Conservation (phyloP, 2,329 filamentous ascomycete genomes). For the Periglandula ipomoeae region DNA sequence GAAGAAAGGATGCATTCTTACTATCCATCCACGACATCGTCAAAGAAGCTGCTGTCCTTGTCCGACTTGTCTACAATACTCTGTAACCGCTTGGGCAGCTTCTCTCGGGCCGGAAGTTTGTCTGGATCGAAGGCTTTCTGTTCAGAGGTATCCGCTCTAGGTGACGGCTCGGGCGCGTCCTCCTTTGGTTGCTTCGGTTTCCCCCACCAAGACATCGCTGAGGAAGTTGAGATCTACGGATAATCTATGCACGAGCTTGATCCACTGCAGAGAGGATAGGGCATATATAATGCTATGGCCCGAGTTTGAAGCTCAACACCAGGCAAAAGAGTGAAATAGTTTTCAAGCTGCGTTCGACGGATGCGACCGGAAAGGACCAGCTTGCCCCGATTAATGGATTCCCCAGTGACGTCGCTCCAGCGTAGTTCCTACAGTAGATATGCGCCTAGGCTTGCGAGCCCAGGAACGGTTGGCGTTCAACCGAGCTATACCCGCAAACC, state of each 20-base stretch:
- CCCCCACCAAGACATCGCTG: conserved; percentile 33
- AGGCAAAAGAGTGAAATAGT: not conserved
- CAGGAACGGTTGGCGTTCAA: not conserved
- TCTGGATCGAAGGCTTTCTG: conserved; percentile 30
- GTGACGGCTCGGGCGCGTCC: conserved; percentile 13
- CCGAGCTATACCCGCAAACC: conserved; percentile 22
- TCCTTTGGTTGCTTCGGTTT: conserved; percentile 25
- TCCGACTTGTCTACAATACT: conserved; percentile 49
- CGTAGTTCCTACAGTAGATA: not conserved
- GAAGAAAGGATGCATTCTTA: conserved; percentile 35
- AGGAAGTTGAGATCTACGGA: not conserved
- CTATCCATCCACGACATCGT: conserved; percentile 71
- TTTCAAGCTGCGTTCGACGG: not conserved
- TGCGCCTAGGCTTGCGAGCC: not conserved
- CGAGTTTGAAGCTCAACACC: too few relatives aligned
- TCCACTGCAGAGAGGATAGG: not conserved
- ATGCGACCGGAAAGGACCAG: not conserved
- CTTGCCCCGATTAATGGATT: not conserved
- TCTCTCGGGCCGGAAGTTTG: conserved; percentile 38
- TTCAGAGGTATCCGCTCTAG: conserved; percentile 8
- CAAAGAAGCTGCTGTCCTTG: conserved; percentile 64
- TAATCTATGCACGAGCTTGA: not conserved
- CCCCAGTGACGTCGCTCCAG: conserved; percentile 1
- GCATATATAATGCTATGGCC: too few relatives aligned
- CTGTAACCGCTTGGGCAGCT: conserved; percentile 47